Evolutionary conservation across 2,329 filamentous ascomycete genomes (phyloP).

Genomic region (Parascedosporium putredinis): DNA sequence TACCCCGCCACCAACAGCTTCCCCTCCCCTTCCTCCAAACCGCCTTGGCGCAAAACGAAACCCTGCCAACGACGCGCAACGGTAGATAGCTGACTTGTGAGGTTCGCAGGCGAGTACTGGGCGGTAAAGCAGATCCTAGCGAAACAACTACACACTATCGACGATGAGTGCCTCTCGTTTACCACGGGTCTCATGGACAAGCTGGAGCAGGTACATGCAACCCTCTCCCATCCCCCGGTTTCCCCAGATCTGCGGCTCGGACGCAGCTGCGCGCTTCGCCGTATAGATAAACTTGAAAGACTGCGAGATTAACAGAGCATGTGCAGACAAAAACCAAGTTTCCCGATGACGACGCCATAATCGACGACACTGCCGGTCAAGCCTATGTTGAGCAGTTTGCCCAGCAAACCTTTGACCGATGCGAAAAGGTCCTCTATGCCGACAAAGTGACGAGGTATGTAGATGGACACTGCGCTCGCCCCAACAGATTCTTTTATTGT

Average conservation of each 20-base stretch:
- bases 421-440: slow-evolving; percentile 69
- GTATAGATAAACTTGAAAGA: too few species aligned
- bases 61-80: too few species aligned
- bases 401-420: slow-evolving; percentile 74
- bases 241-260: too few species aligned
- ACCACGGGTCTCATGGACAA: slow-evolving; percentile 83
- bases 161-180: slow-evolving; percentile 69
- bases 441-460: slow-evolving; percentile 73
- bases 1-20: slow-evolving; percentile 4
- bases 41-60: too few species aligned
- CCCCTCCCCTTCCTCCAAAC: too few species aligned
- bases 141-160: slow-evolving; percentile 65
- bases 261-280: too few species aligned
- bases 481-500: too few species aligned
- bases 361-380: slow-evolving; percentile 76
- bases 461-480: too few species aligned
- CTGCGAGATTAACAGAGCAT: too few species aligned
- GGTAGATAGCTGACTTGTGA: too few species aligned
- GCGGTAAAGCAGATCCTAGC: slow-evolving; percentile 85
- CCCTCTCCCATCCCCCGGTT: too few species aligned
- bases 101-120: slow-evolving; percentile 73
- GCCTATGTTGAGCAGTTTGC: slow-evolving; percentile 94
- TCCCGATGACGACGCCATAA: slow-evolving; percentile 68
- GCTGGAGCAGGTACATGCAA: slow-evolving; percentile 57
- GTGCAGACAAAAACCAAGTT: slow-evolving; percentile 67